Evolutionary conservation across 2,329 filamentous ascomycete species (phyloP), one percentile per base, ranked within the genome.

Genomic region (Colletotrichum coccodes): DNA sequence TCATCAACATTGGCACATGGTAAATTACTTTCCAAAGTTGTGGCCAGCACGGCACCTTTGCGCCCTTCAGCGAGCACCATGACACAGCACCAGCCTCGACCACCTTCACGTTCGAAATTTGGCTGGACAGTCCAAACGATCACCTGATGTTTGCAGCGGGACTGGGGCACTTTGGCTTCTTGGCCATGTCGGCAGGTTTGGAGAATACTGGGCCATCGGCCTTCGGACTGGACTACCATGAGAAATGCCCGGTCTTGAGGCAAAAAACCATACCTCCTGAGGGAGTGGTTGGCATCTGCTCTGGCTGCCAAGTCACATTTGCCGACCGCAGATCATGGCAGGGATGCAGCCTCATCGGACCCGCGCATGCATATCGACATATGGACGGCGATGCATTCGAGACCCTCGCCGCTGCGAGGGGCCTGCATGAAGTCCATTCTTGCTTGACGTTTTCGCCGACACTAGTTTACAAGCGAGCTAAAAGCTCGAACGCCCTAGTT

Each of bases 401-500:
- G 23, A 26, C 8, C 12, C 30, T 38, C 26, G 21, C 30, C 23
- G 34, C 42, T 46, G 44, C n/a, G 46, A 34, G 23, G 44, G 42
- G 36, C 40, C 28, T 62, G 42, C 54, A 61, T 14, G 30, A 67
- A 36, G 30, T 67, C 30, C 44, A 59, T 34, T 40, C 36, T 64
- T 47, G 12, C 60, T 64, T 36, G 38, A 30, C n/a, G 14, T 30
- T 52, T 18, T 38, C 32, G 28, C 38, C 23, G 23, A 46, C 56
- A 57, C 67, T 38, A 47, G 52, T 16, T 12, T n/a, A 18, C 34
- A 49, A 44, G 32, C 50, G 63, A 40, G 50, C 64, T 62, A 44
- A 16, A 18, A 34, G n/a, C 46, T 63, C 46, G 28, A 73, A 75
- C 26, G 65, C 74, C 50, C 64, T 68, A 42, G 70, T 57, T 14